Evolutionary conservation across 2,329 filamentous ascomycete species (phyloP).

Genomic region (Exophiala alcalophila): DNA sequence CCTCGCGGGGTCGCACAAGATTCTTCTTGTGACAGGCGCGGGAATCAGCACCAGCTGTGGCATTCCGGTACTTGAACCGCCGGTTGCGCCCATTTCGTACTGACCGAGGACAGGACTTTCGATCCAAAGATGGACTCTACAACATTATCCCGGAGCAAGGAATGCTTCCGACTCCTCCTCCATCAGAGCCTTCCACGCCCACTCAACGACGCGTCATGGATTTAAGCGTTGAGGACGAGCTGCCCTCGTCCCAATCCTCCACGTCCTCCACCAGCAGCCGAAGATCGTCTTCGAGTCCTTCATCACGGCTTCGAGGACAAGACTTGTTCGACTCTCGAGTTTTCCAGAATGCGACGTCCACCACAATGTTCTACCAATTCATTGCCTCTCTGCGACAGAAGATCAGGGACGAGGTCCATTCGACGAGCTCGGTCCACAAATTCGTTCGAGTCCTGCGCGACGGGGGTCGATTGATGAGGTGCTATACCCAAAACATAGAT

Average conservation of each 20-base stretch:
- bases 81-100: neutral
- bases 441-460: conserved; percentile 68
- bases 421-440: conserved; percentile 63
- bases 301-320: conserved; percentile 60
- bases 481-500: conserved; percentile 75
- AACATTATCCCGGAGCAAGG: conserved; percentile 63
- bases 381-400: conserved; percentile 65
- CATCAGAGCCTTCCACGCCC: conserved; percentile 28
- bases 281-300: conserved; percentile 34
- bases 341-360: conserved; percentile 65
- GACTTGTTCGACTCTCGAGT: conserved; percentile 70
- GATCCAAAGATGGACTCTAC: conserved; percentile 64
- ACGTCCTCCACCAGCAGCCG: conserved; percentile 39
- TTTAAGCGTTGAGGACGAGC: conserved; percentile 49
- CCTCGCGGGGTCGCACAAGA: conserved; percentile 63
- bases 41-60: conserved; percentile 74
- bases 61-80: conserved; percentile 59
- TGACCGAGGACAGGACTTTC: conserved; percentile 28
- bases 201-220: conserved; percentile 13
- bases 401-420: conserved; percentile 54
- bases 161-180: conserved; percentile 35
- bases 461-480: conserved; percentile 64
- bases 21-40: conserved; percentile 69
- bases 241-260: conserved; percentile 42
- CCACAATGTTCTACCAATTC: conserved; percentile 70